phyloP scores from a whole-genome alignment of 352 stramenopile genomes.

The Pythium apleroticum region DNA sequence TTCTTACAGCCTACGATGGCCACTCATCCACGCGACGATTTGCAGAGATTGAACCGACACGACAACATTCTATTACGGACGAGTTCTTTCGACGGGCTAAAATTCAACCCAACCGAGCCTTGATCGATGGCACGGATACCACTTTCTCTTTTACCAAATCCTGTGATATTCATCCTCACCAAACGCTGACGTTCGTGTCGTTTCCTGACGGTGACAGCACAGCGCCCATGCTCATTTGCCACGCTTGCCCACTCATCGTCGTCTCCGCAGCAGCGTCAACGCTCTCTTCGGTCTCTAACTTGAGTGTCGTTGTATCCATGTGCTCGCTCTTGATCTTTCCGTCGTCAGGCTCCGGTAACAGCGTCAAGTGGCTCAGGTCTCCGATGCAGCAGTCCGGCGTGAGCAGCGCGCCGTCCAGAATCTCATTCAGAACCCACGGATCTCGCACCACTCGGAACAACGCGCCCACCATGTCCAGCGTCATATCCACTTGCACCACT shows the following conservation, averaged over 20 bases:
- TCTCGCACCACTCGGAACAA: conserved; percentile 1
- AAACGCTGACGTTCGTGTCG: too few species aligned
- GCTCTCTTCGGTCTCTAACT: not conserved
- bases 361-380: not conserved
- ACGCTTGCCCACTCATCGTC: not conserved
- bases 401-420: conserved; percentile 5
- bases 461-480: conserved; percentile 7
- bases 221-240: not conserved
- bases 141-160: too few species aligned
- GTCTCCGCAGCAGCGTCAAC: too few species aligned
- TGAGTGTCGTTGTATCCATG: too few species aligned
- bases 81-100: too few species aligned
- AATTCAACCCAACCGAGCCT: too few species aligned
- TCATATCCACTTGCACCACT: conserved; percentile 12
- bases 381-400: conserved; percentile 11
- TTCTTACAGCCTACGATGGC: too few species aligned
- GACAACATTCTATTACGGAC: too few species aligned
- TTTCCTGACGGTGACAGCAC: not conserved
- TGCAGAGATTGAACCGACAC: too few species aligned
- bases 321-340: not conserved
- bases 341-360: not conserved
- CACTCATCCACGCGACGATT: too few species aligned
- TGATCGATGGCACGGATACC: too few species aligned
- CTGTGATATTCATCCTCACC: too few species aligned
- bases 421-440: not conserved